A percentile compares a stretch with the other conserved stretches of the same genome.
Evolutionary conservation across 306 rosid species (phyloP).

Genomic region (Vicia villosa): DNA sequence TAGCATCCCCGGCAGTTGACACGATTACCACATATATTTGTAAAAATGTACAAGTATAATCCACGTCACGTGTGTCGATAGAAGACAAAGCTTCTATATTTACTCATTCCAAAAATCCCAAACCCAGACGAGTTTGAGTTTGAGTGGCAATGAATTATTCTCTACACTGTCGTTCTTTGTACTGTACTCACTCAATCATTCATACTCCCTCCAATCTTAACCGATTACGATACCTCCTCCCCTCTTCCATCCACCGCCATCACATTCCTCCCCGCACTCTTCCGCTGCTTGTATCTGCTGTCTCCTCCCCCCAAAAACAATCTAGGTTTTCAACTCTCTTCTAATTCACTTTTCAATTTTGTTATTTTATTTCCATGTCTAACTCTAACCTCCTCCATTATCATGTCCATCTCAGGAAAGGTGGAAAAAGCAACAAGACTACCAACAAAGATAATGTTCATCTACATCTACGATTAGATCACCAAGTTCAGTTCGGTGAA

Average conservation of each 20-base stretch:
- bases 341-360: too few relatives aligned
- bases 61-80: constrained; percentile 30
- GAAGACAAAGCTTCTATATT: constrained; percentile 13
- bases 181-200: background rate
- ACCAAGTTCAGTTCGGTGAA: constrained; percentile 86
- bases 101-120: too few relatives aligned
- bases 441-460: constrained; percentile 46
- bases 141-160: constrained; percentile 39
- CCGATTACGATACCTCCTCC: constrained; percentile 30
- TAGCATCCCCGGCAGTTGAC: background rate
- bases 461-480: constrained; percentile 63
- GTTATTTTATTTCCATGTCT: too few relatives aligned
- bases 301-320: constrained; percentile 34
- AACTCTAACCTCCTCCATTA: constrained; percentile 10
- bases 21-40: too few relatives aligned
- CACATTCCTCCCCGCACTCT: background rate
- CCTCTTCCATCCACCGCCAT: background rate
- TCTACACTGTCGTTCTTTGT: constrained; percentile 35
- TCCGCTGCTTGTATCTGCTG: constrained; percentile 33
- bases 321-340: constrained; percentile 9
- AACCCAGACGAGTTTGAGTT: too few relatives aligned
- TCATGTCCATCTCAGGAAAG: too few relatives aligned
- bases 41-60: background rate
- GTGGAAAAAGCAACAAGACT: constrained; percentile 22
- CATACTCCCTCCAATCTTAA: background rate